Conservation (phyloP, 371 early-diverging fungal genomes). For the Mycotypha africana region DNA sequence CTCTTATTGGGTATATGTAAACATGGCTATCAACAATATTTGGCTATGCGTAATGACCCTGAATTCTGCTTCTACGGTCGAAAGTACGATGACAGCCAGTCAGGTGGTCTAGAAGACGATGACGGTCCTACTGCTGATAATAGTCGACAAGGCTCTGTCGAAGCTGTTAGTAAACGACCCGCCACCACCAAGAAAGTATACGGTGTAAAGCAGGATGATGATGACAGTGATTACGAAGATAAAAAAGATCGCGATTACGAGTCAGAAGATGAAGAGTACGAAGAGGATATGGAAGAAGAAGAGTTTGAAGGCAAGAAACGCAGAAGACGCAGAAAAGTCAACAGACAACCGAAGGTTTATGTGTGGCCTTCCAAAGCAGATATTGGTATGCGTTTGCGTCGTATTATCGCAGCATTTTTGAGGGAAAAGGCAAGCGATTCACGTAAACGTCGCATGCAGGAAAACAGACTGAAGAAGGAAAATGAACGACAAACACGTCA, state of each 20-base stretch:
- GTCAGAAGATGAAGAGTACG: conserved; percentile 25
- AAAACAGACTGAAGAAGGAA: too few relatives aligned
- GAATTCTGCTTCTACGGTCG: conserved; percentile 58
- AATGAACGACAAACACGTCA: conserved; percentile 28
- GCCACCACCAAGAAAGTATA: conserved; percentile 1
- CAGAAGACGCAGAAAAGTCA: too few relatives aligned
- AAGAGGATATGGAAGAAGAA: conserved; percentile 11
- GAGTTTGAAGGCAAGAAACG: conserved; percentile 1
- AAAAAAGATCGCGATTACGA: conserved; percentile 2
- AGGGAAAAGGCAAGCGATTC: conserved; percentile 47
- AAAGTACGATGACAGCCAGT: conserved; percentile 39
- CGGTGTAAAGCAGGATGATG: conserved; percentile 5
- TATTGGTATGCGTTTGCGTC: conserved; percentile 65
- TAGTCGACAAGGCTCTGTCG: conserved; percentile 6
- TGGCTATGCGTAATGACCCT: conserved; percentile 57
- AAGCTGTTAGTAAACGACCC: neutral
- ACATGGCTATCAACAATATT: conserved; percentile 74
- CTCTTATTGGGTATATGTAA: conserved; percentile 72
- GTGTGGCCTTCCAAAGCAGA: conserved; percentile 67
- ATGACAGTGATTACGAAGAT: conserved; percentile 15
- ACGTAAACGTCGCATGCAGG: conserved; percentile 35
- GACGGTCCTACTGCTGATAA: conserved; percentile 13
- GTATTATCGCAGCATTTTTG: conserved; percentile 59
- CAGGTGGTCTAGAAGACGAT: conserved; percentile 33
- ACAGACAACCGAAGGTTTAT: conserved; percentile 27